Conservation (phyloP, 305 asterid genomes). For the Solanum aculeatissimum region DNA sequence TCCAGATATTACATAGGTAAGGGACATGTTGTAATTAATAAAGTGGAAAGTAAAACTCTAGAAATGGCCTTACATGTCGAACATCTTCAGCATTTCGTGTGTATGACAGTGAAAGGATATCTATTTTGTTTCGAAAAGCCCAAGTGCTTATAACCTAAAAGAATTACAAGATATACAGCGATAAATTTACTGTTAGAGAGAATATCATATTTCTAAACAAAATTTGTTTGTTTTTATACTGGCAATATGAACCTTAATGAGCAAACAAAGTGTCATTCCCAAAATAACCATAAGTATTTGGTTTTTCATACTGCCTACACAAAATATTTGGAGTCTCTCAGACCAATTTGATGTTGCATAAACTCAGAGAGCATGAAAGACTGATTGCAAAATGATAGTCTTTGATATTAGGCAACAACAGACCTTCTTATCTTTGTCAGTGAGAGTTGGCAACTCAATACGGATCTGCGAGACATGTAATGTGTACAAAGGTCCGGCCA, state of each 20-base stretch:
- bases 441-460: conserved; percentile 77
- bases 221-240: not conserved
- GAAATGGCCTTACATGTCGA: conserved; percentile 40
- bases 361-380: not conserved
- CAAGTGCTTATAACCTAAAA: conserved; percentile 71
- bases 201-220: not conserved
- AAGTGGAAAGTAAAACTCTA: not conserved
- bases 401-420: not conserved
- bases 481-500: conserved; percentile 73
- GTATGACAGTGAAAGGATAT: conserved; percentile 76
- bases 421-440: conserved; percentile 84
- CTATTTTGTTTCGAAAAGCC: conserved; percentile 74
- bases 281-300: not conserved
- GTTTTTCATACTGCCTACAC: not conserved
- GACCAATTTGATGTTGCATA: not conserved
- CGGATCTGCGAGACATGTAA: conserved; percentile 62
- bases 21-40: not conserved
- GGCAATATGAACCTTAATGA: not conserved
- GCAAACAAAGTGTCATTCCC: not conserved
- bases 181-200: not conserved
- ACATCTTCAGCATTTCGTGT: conserved; percentile 76
- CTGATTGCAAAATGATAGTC: not conserved
- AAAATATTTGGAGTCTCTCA: not conserved
- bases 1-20: not conserved
- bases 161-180: not conserved